Conservation (phyloP, 176 grass and related monocot species). For the Alloteropsis semialata region DNA sequence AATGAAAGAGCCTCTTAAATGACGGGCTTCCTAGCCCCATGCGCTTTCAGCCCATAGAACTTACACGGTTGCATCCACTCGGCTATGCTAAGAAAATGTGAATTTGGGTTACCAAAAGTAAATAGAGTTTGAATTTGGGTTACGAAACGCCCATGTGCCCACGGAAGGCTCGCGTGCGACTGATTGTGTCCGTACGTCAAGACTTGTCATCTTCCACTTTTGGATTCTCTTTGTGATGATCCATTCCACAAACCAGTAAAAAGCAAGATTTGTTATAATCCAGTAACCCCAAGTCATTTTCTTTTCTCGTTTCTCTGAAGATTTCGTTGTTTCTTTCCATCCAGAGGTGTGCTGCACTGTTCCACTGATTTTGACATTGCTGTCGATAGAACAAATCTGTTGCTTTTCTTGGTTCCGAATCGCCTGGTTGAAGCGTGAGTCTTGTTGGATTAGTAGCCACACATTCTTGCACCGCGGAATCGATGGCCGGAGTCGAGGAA, state of each 20-base stretch:
- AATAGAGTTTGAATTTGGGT: no score
- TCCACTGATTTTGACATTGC: neutral
- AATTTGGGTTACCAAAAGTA: no score
- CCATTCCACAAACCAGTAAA: neutral
- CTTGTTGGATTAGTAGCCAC: neutral
- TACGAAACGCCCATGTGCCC: no score
- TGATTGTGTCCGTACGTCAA: neutral
- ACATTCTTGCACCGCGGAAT: neutral
- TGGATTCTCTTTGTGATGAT: neutral
- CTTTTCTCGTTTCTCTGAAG: neutral
- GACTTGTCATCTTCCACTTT: slow-evolving; percentile 3
- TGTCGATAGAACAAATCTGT: neutral
- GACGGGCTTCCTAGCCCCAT: no score
- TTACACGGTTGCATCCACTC: no score
- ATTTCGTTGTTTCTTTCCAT: neutral
- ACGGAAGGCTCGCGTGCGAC: no score
- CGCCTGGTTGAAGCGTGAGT: neutral
- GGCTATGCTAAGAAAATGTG: no score
- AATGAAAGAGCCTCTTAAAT: no score
- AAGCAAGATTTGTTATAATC: slow-evolving; percentile 4
- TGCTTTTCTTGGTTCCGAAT: neutral
- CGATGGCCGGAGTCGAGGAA: slow-evolving; percentile 36
- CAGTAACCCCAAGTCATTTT: neutral
- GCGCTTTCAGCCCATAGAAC: no score
- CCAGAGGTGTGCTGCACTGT: neutral